Conservation (phyloP, 2,329 filamentous ascomycete genomes). For the Diplocarpon rosae region DNA sequence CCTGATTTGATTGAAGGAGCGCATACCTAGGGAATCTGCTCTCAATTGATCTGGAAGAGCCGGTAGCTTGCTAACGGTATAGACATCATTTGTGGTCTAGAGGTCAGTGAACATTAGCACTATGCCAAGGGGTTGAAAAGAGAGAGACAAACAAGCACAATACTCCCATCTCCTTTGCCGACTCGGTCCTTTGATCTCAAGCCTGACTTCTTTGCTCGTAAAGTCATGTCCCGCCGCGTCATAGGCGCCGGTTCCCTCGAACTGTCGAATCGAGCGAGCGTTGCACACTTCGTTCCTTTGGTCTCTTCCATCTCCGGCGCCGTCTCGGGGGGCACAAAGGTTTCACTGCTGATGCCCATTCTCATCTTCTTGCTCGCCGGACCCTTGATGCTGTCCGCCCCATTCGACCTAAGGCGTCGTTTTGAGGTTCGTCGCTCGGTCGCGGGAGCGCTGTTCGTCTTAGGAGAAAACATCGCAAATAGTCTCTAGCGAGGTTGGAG, state of each 20-base stretch:
- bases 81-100: conserved; percentile 75
- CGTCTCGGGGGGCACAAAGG: conserved; percentile 37
- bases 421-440: conserved; percentile 46
- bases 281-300: conserved; percentile 37
- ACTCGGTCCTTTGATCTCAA: conserved; percentile 48
- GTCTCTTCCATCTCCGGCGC: conserved; percentile 45
- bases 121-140: neutral
- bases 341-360: conserved; percentile 45
- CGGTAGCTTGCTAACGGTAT: conserved; percentile 74
- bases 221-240: conserved; percentile 38
- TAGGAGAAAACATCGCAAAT: conserved; percentile 46
- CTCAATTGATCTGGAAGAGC: conserved; percentile 70
- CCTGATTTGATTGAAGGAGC: conserved; percentile 7
- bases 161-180: conserved; percentile 59
- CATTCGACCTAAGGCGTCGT: conserved; percentile 44
- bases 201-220: conserved; percentile 47
- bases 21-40: conserved; percentile 52
- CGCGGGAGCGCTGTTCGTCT: conserved; percentile 39
- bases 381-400: conserved; percentile 34
- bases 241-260: conserved; percentile 16
- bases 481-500: neutral
- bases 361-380: conserved; percentile 55
- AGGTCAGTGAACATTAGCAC: conserved; percentile 1
- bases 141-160: conserved; percentile 47
- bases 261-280: conserved; percentile 30